Evolutionary conservation across 306 rosid genomes (phyloP), one percentile per base, ranked within the genome.

Genomic region (Quillaja saponaria): DNA sequence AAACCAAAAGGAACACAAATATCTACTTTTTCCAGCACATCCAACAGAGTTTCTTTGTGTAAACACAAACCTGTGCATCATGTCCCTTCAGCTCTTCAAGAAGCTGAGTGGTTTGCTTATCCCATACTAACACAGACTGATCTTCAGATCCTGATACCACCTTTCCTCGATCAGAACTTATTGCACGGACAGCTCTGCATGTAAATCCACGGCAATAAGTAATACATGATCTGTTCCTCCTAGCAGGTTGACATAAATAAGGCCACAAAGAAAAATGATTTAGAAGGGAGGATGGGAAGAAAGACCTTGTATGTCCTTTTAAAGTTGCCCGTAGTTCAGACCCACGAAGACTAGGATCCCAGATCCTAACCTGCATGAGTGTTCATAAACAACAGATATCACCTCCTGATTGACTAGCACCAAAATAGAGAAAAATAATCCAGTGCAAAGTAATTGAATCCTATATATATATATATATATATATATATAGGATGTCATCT

Each of bases 301-400:
- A 63, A 57, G 69, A 92, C 99, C 99, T 84, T 12, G 83, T 77
- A 74, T 92, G 99, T 55, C 99, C 99, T 67, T 86, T 84, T 79
- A 92, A 53, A 64, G 99, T 89, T 59, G 96, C 99, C 73, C 96
- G 85, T 59, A 89, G 94, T 76, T 92, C 99, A 56, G 96, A 86
- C 62, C 99, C 99, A 31, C 99, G 95, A 57, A 80, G 83, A 73
- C 96, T 92, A 61, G 99, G 99, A 82, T 92, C 99, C 99, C 96
- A 92, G 73, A 92, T 86, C 81, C 83, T 89, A 79, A 92, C 96
- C 99, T 92, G 83, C 72, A 76, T 49, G 37, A 63, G 54, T 62
- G 53, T 72, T 37, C 31, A 77, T 42, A 69, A 50, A 66, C 21
- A 55, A 69, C 12, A 72, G 6, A 64, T 13, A 60, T 49, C 25